A percentile compares a stretch with the other conserved stretches of the same genome.
phyloP scores from a whole-genome alignment of 768 basidiomycete species.

The Leccinum variicolor region DNA sequence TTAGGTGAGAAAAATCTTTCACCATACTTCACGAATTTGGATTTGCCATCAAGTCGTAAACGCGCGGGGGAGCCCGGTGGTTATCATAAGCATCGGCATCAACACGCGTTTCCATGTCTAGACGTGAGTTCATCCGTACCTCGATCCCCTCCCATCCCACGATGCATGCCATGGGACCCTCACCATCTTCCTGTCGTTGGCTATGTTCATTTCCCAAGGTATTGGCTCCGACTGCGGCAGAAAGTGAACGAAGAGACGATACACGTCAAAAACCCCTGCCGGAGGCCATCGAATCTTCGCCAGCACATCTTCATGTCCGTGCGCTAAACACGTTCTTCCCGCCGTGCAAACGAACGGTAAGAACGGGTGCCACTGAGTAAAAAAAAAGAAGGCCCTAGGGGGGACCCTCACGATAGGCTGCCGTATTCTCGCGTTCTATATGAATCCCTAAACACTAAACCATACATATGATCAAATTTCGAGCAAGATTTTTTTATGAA shows the following conservation, averaged over 20 bases:
- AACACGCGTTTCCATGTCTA: conserved; percentile 6
- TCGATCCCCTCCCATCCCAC: background rate
- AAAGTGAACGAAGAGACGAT: background rate
- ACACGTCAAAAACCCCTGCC: background rate
- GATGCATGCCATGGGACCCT: background rate
- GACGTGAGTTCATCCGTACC: background rate
- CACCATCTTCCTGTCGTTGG: background rate
- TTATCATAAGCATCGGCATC: conserved; percentile 6
- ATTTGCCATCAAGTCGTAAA: background rate
- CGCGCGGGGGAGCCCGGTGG: background rate
- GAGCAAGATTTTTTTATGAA: background rate
- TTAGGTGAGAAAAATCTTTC: conserved; percentile 1
- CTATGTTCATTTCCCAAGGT: background rate
- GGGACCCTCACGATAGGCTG: conserved; percentile 6
- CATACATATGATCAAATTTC: conserved; percentile 11
- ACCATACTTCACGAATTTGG: background rate
- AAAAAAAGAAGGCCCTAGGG: background rate
- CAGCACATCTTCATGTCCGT: conserved; percentile 2
- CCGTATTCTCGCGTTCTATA: conserved; percentile 4
- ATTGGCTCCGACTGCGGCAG: background rate
- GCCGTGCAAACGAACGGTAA: background rate
- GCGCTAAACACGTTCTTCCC: background rate
- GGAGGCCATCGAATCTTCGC: background rate
- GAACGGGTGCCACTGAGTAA: background rate
- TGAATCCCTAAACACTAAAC: conserved; percentile 8